A percentile compares a stretch with the other conserved stretches of the same genome.
Evolutionary conservation across 2,329 filamentous ascomycete species (phyloP).

Genomic region (Colletotrichum karsti): DNA sequence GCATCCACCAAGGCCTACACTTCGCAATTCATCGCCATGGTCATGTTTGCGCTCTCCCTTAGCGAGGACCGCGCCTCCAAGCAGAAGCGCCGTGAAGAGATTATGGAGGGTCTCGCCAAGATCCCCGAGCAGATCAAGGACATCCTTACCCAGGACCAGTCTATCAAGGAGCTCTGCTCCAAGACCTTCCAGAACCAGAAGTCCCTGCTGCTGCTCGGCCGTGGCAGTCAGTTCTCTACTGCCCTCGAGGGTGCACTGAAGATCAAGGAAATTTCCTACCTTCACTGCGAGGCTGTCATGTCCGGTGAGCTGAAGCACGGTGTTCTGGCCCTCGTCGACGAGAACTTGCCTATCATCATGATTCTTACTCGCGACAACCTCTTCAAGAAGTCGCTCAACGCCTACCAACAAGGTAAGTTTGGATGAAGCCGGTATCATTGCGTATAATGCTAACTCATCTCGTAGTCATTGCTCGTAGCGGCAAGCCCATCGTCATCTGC

Average conservation of each 20-base stretch:
- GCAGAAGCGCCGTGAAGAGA: constrained; percentile 89
- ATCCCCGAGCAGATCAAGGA: constrained; percentile 92
- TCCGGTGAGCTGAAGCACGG: constrained; percentile 99
- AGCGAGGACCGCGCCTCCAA: constrained; percentile 98
- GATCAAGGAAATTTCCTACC: constrained; percentile 99
- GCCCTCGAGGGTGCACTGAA: constrained; percentile 97
- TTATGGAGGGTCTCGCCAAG: constrained; percentile 90
- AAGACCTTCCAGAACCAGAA: constrained; percentile 98
- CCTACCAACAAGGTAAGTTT: constrained; percentile 89
- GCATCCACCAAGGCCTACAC: constrained; percentile 99
- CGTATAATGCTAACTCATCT: not conserved
- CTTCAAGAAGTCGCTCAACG: constrained; percentile 99
- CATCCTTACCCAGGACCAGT: constrained; percentile 88
- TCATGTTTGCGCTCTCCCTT: constrained; percentile 98
- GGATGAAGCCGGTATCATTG: not conserved
- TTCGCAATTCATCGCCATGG: constrained; percentile 99
- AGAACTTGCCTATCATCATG: constrained; percentile 99
- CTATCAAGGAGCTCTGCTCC: constrained; percentile 93
- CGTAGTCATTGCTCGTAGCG: constrained; percentile 93
- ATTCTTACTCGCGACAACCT: constrained; percentile 95
- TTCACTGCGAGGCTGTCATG: constrained; percentile 99
- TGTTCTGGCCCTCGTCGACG: constrained; percentile 95
- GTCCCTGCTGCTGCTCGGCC: constrained; percentile 89
- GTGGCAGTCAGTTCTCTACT: constrained; percentile 96
- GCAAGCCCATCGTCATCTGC: constrained; percentile 98